A percentile compares a stretch with the other conserved stretches of the same genome.
These are phyloP conservation scores for Plectranthus barbatus DNA, from an alignment of 257 asterid species.

Conservation along the genomic window DNA sequence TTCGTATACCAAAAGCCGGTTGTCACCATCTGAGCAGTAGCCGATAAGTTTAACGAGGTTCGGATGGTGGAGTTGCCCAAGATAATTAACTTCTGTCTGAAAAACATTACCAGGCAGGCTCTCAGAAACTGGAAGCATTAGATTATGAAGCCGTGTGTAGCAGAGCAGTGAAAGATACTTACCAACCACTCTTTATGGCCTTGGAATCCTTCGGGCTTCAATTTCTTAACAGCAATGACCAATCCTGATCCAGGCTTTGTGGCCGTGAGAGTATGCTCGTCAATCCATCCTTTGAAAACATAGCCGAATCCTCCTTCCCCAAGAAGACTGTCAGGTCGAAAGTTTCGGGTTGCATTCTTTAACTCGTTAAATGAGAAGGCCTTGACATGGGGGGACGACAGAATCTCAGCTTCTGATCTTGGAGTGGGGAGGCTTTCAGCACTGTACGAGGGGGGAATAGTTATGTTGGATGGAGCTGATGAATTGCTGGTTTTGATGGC, in stretches of 20 bases:
- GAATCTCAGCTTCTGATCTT: constrained; percentile 75
- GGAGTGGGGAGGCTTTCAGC: constrained; percentile 69
- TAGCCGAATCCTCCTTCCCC: constrained; percentile 8
- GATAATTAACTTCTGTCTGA: constrained; percentile 92
- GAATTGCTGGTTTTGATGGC: constrained; percentile 44
- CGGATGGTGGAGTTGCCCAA: constrained; percentile 83
- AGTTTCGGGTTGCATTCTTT: constrained; percentile 78
- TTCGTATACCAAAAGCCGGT: constrained; percentile 85
- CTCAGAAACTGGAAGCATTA: neutral
- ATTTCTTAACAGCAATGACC: constrained; percentile 90
- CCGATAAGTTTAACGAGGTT: no score
- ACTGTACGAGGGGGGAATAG: constrained; percentile 49
- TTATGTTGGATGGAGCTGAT: constrained; percentile 43
- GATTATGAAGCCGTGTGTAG: neutral
- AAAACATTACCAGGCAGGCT: constrained; percentile 8
- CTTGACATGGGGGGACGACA: constrained; percentile 68
- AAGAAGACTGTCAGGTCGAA: constrained; percentile 84
- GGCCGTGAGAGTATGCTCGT: constrained; percentile 37
- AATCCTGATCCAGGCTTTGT: constrained; percentile 78
- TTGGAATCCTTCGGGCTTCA: constrained; percentile 61
- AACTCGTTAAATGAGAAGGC: constrained; percentile 74
- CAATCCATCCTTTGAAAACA: no score
- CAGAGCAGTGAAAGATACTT: constrained; percentile 13
- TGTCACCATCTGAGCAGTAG: constrained; percentile 47
- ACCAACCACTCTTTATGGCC: constrained; percentile 75